Evolutionary conservation across 2,329 filamentous ascomycete species (phyloP), one percentile per base, ranked within the genome.

Genomic region (Clarireedia monteithiana): DNA sequence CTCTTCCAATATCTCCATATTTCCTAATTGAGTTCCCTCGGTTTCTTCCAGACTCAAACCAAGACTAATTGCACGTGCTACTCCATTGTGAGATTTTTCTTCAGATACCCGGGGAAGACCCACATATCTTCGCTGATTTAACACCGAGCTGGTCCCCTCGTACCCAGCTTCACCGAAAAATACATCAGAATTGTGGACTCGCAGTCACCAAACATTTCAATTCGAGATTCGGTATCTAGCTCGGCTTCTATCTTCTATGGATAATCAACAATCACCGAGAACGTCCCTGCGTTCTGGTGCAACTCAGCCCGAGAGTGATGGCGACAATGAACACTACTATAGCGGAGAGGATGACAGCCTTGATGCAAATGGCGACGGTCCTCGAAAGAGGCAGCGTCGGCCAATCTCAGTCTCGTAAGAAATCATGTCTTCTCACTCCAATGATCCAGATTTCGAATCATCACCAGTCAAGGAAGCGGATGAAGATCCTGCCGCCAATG

Each of bases 351-450:
- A 68, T 39, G 67, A 67, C n/a, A 63, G 61, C 27, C 56, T 53
- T 51, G 64, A 63, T 60, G 67, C 67, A 60, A 69, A 68, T 64
- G 67, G 63, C 26, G 63, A 64, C 26, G 58, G 60, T 60, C 66
- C 67, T 58, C 69, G 72, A 50, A 79, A 79, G 67, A 75, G 76
- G 59, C 77, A 64, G 51, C 61, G 78, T 56, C 53, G 53, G 10
- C 75, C 75, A 45, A 71, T 78, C 67, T 74, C 72, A 50, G 78
- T 81, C 36, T 78, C 75, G 64, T 81, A 69, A 69, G 67, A 42
- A 53, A 63, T 58, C 46, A 66, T 68, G 65, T 66, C 63, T 65
- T 59, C 59, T 58, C 30, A 63, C 34, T 24, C 57, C 14, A 55
- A 40, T 26, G 48, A 62, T 50, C 48, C 58, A 50, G 50, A 62